phyloP scores from a whole-genome alignment of 169 alveolate genomes.

The Blepharisma undulans region DNA sequence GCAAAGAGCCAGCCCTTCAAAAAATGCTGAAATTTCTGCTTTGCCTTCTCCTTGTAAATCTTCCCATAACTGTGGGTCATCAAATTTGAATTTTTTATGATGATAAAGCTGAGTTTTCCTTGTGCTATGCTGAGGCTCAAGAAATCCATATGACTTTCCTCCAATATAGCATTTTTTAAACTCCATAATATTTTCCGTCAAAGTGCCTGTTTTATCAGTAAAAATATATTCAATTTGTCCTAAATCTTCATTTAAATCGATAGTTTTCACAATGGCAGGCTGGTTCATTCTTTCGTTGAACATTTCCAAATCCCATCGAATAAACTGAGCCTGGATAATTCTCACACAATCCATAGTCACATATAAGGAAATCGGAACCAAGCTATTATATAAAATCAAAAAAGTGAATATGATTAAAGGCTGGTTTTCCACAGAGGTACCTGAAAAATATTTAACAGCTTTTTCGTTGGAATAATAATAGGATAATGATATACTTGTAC shows the following conservation, averaged over 20 bases:
- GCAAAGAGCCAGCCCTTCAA: slow-evolving; percentile 68
- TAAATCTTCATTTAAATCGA: slow-evolving; percentile 84
- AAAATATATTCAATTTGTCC: slow-evolving; percentile 90
- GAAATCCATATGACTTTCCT: slow-evolving; percentile 26
- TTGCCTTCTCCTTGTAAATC: background rate
- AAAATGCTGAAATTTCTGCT: background rate
- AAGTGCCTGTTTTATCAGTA: slow-evolving; percentile 96
- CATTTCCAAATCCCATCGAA: slow-evolving; percentile 82
- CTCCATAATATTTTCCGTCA: slow-evolving; percentile 95
- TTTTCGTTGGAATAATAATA: background rate
- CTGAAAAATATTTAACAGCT: slow-evolving; percentile 31
- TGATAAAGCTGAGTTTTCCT: slow-evolving; percentile 53
- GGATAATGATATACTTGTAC: background rate
- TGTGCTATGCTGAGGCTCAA: slow-evolving; percentile 34
- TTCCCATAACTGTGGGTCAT: background rate
- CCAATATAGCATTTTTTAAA: slow-evolving; percentile 61
- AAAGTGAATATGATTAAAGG: slow-evolving; percentile 94
- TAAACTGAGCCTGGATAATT: slow-evolving; percentile 90
- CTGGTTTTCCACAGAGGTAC: background rate
- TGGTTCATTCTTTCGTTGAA: slow-evolving; percentile 65
- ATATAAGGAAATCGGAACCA: slow-evolving; percentile 94
- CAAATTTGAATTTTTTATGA: background rate
- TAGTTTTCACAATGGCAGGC: slow-evolving; percentile 76
- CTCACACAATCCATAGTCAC: slow-evolving; percentile 95
- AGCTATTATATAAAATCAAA: slow-evolving; percentile 88